Evolutionary conservation across 768 basidiomycete species (phyloP).

Genomic region (Serendipita sp.): DNA sequence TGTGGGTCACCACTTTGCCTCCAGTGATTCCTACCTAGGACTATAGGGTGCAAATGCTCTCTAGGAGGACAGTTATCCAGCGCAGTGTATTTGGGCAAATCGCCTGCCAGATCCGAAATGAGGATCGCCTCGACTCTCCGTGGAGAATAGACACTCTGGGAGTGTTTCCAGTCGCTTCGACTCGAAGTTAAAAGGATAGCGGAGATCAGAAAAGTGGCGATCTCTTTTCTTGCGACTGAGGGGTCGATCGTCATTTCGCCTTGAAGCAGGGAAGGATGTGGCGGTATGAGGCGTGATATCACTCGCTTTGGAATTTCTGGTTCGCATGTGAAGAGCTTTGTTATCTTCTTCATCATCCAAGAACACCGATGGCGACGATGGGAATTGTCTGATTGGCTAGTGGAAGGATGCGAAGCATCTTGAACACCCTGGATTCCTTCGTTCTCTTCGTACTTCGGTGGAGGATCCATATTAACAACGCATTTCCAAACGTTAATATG

Average conservation of each 20-base stretch:
- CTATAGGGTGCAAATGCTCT: background rate
- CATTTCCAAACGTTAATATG: too few species aligned
- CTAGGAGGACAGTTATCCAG: background rate
- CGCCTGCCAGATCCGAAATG: background rate
- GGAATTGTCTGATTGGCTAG: background rate
- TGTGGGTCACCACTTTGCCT: background rate
- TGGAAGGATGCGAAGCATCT: background rate
- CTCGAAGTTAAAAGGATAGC: background rate
- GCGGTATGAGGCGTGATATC: background rate
- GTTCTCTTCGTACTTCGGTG: too few species aligned
- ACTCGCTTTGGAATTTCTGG: background rate
- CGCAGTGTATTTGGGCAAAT: background rate
- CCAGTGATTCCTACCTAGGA: background rate
- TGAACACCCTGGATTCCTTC: too few species aligned
- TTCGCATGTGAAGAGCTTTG: background rate
- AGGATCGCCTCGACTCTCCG: background rate
- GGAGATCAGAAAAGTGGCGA: background rate
- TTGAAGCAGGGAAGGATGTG: background rate
- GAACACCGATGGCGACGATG: background rate
- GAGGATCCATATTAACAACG: too few species aligned
- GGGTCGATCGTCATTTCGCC: background rate
- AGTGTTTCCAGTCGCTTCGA: background rate
- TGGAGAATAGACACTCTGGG: background rate
- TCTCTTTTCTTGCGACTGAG: background rate
- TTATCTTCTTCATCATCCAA: background rate